Conservation (phyloP, 371 early-diverging fungal genomes). For the Rhizopus microsporus region DNA sequence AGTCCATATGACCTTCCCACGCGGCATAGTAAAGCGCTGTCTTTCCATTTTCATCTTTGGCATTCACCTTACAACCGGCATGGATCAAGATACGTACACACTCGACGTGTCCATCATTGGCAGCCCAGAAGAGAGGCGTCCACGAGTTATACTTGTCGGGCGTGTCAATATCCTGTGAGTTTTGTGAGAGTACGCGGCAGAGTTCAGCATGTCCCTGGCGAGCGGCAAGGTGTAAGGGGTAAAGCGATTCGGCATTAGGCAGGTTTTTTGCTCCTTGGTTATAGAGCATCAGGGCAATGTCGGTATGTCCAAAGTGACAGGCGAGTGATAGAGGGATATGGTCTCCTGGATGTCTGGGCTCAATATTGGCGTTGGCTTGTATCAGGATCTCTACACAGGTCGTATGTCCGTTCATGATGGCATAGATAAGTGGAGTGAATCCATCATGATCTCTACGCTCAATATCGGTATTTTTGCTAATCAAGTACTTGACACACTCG, state of each 20-base stretch:
- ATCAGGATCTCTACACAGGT: conserved; percentile 74
- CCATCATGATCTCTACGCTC: conserved; percentile 87
- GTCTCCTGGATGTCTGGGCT: conserved; percentile 60
- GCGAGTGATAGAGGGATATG: conserved; percentile 81
- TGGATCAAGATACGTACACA: conserved; percentile 80
- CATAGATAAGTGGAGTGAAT: conserved; percentile 81
- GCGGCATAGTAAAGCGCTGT: conserved; percentile 93
- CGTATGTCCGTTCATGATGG: conserved; percentile 81
- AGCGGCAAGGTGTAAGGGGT: conserved; percentile 87
- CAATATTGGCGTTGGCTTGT: conserved; percentile 63
- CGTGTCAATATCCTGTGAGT: conserved; percentile 71
- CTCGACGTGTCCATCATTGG: conserved; percentile 86
- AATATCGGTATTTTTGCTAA: conserved; percentile 61
- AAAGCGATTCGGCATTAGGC: conserved; percentile 75
- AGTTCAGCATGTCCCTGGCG: conserved; percentile 85
- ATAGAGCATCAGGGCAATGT: conserved; percentile 81
- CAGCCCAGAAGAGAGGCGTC: conserved; percentile 95
- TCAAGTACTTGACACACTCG: conserved; percentile 69
- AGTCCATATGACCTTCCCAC: conserved; percentile 87
- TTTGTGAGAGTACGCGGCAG: conserved; percentile 70
- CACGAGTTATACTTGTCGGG: conserved; percentile 91
- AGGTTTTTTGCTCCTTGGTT: conserved; percentile 69
- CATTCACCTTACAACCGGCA: conserved; percentile 76
- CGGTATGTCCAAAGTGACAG: conserved; percentile 87
- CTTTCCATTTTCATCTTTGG: conserved; percentile 83